Percentiles rank a stretch among this genome's conserved stretches.
Conservation (phyloP, 2,329 filamentous ascomycete species). For the Teratosphaeria pseudoeucalypti region DNA sequence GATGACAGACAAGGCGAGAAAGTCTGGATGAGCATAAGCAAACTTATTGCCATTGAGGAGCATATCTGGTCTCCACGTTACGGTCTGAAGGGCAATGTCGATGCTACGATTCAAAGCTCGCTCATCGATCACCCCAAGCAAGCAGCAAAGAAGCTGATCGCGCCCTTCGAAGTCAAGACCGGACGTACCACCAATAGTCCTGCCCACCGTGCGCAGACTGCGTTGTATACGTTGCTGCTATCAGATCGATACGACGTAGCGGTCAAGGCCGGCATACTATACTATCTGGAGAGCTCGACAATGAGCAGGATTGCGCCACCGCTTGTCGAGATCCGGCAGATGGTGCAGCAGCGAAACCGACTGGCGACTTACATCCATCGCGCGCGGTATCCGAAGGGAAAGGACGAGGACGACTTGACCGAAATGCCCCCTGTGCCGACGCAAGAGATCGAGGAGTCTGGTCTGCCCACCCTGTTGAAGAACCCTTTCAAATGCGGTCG, state of each 20-base stretch:
- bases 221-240: constrained; percentile 82
- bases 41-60: constrained; percentile 91
- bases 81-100: constrained; percentile 93
- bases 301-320: constrained; percentile 78
- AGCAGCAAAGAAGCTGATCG: constrained; percentile 55
- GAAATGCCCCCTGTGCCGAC: constrained; percentile 1
- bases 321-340: constrained; percentile 79
- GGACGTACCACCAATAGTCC: constrained; percentile 69
- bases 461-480: constrained; percentile 77
- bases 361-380: constrained; percentile 69
- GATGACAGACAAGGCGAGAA: constrained; percentile 69
- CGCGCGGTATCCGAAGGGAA: constrained; percentile 14
- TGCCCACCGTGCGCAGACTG: constrained; percentile 84
- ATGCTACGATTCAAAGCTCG: constrained; percentile 84
- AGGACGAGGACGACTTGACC: background rate
- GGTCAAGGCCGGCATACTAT: constrained; percentile 79
- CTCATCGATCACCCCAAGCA: constrained; percentile 60
- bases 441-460: constrained; percentile 35
- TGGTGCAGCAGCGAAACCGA: constrained; percentile 93
- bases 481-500: constrained; percentile 70
- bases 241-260: constrained; percentile 93
- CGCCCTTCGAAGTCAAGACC: constrained; percentile 93
- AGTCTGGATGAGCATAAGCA: constrained; percentile 75
- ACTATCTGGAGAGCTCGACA: constrained; percentile 86
- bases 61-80: constrained; percentile 98